These are phyloP conservation scores for Neofusicoccum kwambonambiense DNA, from an alignment of 2,329 filamentous ascomycete species.

Conservation along the genomic window DNA sequence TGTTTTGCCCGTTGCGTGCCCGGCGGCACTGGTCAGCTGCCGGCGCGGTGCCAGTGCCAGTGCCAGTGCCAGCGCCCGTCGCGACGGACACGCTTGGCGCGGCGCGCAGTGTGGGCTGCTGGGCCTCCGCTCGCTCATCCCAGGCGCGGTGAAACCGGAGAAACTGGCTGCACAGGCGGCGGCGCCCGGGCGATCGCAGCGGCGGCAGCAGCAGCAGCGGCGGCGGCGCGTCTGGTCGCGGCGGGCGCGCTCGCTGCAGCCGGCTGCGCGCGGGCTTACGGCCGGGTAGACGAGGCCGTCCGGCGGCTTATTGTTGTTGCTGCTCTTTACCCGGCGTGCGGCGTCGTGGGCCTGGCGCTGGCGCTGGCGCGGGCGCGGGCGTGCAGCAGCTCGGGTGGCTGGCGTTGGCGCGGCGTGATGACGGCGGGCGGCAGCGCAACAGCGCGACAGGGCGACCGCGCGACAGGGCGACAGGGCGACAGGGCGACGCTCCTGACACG, in stretches of 20 bases:
- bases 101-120: too few relatives aligned
- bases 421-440: neutral
- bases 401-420: neutral
- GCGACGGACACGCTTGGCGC: too few relatives aligned
- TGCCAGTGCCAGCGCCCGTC: too few relatives aligned
- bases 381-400: neutral
- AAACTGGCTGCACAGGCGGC: neutral
- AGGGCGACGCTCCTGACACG: too few relatives aligned
- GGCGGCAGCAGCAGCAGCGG: too few relatives aligned
- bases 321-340: neutral
- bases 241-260: neutral
- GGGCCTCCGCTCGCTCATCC: neutral
- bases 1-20: neutral
- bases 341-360: neutral
- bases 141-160: constrained; percentile 8
- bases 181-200: neutral
- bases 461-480: too few relatives aligned
- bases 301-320: neutral
- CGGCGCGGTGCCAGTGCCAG: too few relatives aligned
- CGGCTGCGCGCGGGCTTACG: neutral
- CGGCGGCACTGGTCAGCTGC: neutral
- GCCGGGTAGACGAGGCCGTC: neutral
- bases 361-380: neutral
- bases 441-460: too few relatives aligned
- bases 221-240: too few relatives aligned